These are phyloP conservation scores for Coemansia sp. DNA, from an alignment of 192 early-diverging fungal species.

Conservation along the genomic window DNA sequence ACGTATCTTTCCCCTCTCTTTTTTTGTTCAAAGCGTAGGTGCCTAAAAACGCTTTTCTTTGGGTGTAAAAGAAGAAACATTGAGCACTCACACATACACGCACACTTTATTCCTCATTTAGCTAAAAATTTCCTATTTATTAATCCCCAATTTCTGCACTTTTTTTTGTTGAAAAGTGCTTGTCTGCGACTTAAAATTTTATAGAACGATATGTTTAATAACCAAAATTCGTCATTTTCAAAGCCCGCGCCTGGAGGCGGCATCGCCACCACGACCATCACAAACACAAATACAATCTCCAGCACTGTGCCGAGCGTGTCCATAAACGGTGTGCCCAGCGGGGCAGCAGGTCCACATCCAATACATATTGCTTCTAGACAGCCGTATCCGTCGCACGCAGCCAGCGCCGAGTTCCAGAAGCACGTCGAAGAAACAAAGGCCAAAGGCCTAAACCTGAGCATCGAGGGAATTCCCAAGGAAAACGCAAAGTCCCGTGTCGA, in stretches of 20 bases:
- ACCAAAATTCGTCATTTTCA: background rate
- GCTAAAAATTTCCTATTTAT: background rate
- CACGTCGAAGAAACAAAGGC: constrained; percentile 42
- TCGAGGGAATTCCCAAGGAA: constrained; percentile 50
- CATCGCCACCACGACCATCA: constrained; percentile 14
- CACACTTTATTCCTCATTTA: background rate
- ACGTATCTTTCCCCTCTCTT: too few species aligned
- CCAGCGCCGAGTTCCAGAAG: constrained; percentile 30
- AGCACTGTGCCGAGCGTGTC: constrained; percentile 16
- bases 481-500: constrained; percentile 87
- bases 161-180: background rate
- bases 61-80: background rate
- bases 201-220: constrained; percentile 4
- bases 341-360: constrained; percentile 8
- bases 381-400: constrained; percentile 14
- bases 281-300: background rate
- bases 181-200: background rate
- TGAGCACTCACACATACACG: background rate
- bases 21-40: too few species aligned
- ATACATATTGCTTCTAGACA: constrained; percentile 15
- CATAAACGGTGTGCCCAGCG: constrained; percentile 5
- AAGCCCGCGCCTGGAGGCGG: background rate
- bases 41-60: background rate
- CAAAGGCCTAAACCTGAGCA: constrained; percentile 33
- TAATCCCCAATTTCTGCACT: background rate